Evolutionary conservation across 371 early-diverging fungal species (phyloP).

Genomic region (Capillidium heterosporum): DNA sequence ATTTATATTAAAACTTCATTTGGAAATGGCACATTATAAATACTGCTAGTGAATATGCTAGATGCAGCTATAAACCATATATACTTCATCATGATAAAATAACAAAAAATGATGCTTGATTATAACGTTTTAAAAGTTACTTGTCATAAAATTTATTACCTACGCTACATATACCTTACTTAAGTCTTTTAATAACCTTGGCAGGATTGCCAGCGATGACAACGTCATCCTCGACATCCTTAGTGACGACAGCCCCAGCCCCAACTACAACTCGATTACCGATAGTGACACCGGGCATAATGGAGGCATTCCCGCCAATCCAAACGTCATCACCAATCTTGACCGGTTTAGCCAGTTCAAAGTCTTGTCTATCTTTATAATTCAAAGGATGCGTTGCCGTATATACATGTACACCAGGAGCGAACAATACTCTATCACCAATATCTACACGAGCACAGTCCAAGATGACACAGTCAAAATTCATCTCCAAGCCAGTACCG

Average conservation of each 20-base stretch:
- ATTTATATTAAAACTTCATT: no score
- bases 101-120: no score
- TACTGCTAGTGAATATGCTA: no score
- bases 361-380: constrained; percentile 17
- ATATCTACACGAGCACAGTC: constrained; percentile 44
- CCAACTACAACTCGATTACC: constrained; percentile 42
- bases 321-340: constrained; percentile 47
- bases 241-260: constrained; percentile 51
- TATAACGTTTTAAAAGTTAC: no score
- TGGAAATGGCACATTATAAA: no score
- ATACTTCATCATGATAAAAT: no score
- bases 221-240: constrained; percentile 47
- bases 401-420: constrained; percentile 59
- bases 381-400: constrained; percentile 55
- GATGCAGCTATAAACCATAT: no score
- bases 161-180: no score
- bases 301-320: constrained; percentile 49
- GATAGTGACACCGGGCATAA: constrained; percentile 68
- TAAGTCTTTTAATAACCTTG: constrained; percentile 37
- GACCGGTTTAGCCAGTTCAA: constrained; percentile 8
- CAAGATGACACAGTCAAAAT: constrained; percentile 40
- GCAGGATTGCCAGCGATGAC: constrained; percentile 78
- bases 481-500: constrained; percentile 44
- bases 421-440: constrained; percentile 46
- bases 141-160: no score